phyloP scores from a whole-genome alignment of 2,329 filamentous ascomycete genomes.

The Pleomassaria siparia region DNA sequence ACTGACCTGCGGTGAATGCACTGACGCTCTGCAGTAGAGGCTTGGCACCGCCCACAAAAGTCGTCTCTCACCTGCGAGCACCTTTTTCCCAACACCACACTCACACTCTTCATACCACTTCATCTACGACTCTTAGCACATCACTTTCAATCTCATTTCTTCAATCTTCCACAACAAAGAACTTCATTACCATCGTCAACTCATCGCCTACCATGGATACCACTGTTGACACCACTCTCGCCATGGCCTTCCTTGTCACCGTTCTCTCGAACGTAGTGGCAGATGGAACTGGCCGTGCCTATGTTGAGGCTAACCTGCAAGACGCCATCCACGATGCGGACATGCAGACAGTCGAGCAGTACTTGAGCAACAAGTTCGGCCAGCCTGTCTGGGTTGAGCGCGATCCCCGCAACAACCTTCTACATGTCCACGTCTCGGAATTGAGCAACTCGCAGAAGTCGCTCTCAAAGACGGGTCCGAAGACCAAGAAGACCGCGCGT shows the following conservation, averaged over 20 bases:
- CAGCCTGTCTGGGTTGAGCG: not conserved
- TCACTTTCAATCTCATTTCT: not conserved
- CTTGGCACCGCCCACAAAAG: conserved; percentile 13
- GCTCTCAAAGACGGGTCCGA: too few species aligned
- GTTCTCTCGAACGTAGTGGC: too few species aligned
- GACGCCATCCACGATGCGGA: not conserved
- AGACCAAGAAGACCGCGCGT: not conserved
- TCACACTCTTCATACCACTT: not conserved
- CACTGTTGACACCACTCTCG: not conserved
- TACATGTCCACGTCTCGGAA: not conserved
- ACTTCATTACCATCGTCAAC: not conserved
- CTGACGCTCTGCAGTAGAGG: not conserved
- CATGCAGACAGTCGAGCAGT: not conserved
- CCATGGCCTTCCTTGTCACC: too few species aligned
- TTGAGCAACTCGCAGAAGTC: not conserved
- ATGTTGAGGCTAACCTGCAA: not conserved
- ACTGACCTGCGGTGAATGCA: conserved; percentile 2
- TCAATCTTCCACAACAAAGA: not conserved
- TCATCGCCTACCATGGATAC: not conserved
- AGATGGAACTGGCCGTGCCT: not conserved
- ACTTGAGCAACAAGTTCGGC: not conserved
- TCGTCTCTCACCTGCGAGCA: conserved; percentile 3
- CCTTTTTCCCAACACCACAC: conserved; percentile 5
- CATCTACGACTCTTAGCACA: not conserved
- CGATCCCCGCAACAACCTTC: not conserved